Conservation (phyloP, 805 yeast species). For the Ogataea nakhonphanomensis region DNA sequence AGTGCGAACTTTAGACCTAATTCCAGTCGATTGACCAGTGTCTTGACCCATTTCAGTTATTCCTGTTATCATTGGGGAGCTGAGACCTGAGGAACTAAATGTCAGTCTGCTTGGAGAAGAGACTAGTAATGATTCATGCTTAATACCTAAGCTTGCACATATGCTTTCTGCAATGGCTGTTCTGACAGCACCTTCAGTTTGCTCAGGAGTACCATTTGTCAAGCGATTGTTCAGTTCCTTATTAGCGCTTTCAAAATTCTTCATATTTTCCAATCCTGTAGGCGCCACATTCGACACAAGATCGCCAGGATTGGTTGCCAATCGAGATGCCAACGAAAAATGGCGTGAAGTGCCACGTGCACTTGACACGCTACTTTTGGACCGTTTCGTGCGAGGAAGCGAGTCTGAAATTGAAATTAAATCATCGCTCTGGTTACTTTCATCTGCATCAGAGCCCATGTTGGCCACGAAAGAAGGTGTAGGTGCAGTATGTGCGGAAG, state of each 20-base stretch:
- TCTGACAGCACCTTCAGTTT: slow-evolving; percentile 63
- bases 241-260: slow-evolving; percentile 10
- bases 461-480: slow-evolving; percentile 6
- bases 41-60: slow-evolving; percentile 11
- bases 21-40: not conserved
- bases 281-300: slow-evolving; percentile 77
- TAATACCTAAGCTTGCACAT: slow-evolving; percentile 65
- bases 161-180: slow-evolving; percentile 69
- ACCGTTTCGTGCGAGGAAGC: not conserved
- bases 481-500: slow-evolving; percentile 6
- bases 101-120: slow-evolving; percentile 14
- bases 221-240: slow-evolving; percentile 33
- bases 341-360: slow-evolving; percentile 37
- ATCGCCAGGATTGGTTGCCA: slow-evolving; percentile 77
- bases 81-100: slow-evolving; percentile 19
- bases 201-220: slow-evolving; percentile 60
- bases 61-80: slow-evolving; percentile 22
- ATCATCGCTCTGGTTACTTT: slow-evolving; percentile 20
- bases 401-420: slow-evolving; percentile 2
- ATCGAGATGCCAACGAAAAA: slow-evolving; percentile 51
- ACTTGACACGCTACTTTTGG: slow-evolving; percentile 1
- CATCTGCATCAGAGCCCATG: slow-evolving; percentile 26
- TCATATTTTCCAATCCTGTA: slow-evolving; percentile 15
- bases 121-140: slow-evolving; percentile 26
- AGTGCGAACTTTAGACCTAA: slow-evolving; percentile 12